Base-by-base conservation (phyloP, 2,329 filamentous ascomycete genomes). In the Colletotrichum melonis region DNA sequence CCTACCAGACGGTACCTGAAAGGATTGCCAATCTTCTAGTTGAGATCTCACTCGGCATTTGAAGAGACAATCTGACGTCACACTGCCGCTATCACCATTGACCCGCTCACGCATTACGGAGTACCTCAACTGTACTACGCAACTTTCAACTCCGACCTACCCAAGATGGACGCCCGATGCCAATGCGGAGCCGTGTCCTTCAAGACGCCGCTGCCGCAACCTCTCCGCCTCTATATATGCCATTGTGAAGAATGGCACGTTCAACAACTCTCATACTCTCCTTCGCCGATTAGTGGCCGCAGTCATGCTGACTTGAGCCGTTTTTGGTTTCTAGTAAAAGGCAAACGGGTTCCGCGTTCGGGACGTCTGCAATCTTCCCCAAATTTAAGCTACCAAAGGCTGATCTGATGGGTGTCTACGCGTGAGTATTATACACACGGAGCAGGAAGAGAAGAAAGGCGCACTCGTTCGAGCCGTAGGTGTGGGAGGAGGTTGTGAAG, bases 311-410 rank as follows among this genome's bases (percentile, higher is more conserved):
- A 49, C 42, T 49, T 49, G 42, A 4, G 42, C 42, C 42, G 16
- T 49, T 19, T 49, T 9, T 49, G 42, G 42, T 49, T n/a, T 49
- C 42, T n/a, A 49, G 42, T 80, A 88, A 89, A 60, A 86, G 88
- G 70, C 92, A 93, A 82, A 90, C 90, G 35, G 85, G 89, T 67
- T 91, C 90, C 8, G 91, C 92, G 1, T 93, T 92, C 81, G 92
- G 92, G 32, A 89, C 91, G 38, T 92, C 90, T 46, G 92, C 92
- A 76, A 92, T 93, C 73, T 94, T 93, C 77, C 92, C 92, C 8
- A 85, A 85, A n/a, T 94, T 94, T 73, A 79, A 84, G 11, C 82
- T 93, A 32, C 89, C 91, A 0, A 80, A 81, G 49, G 82, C 79
- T 19, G 84, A 86, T 26, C 74, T 85, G 59, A 77, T 92, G 75